Evolutionary conservation across 192 early-diverging fungal genomes (phyloP).

Genomic region (Linnemannia schmuckeri): DNA sequence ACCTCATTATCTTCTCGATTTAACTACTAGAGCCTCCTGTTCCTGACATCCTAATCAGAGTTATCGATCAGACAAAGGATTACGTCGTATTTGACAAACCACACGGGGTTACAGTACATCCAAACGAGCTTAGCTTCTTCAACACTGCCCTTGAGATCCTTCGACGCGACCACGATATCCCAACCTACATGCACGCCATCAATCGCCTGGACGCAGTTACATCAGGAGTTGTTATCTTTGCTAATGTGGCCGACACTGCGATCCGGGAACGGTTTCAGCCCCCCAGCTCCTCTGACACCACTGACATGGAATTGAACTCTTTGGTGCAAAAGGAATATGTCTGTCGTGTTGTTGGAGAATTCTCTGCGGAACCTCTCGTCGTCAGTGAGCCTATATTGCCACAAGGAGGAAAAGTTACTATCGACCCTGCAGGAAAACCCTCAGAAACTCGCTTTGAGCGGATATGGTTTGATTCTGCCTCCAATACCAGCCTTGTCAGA

Average conservation of each 20-base stretch:
- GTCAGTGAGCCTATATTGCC: constrained; percentile 50
- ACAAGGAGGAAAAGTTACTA: constrained; percentile 29
- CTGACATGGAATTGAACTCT: neutral
- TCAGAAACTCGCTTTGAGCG: constrained; percentile 45
- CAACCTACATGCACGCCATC: constrained; percentile 49
- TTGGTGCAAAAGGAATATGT: constrained; percentile 46
- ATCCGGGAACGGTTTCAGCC: constrained; percentile 46
- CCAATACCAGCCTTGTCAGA: constrained; percentile 37
- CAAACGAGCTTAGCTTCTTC: constrained; percentile 46
- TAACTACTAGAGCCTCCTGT: constrained; percentile 34
- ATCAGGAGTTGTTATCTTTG: constrained; percentile 50
- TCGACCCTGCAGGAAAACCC: constrained; percentile 38
- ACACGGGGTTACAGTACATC: constrained; percentile 50
- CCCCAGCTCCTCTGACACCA: neutral
- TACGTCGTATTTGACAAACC: constrained; percentile 51
- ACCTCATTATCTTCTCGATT: neutral
- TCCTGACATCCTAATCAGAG: constrained; percentile 36
- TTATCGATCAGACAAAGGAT: constrained; percentile 40
- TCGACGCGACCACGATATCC: constrained; percentile 44
- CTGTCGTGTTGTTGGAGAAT: constrained; percentile 51
- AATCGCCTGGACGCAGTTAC: constrained; percentile 48
- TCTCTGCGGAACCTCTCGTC: constrained; percentile 27
- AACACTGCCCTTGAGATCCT: constrained; percentile 54
- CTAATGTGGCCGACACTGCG: constrained; percentile 34
- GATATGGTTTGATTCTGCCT: constrained; percentile 33